Evolutionary conservation across 805 yeast genomes (phyloP).

Genomic region (Saccharomycopsis sp.): DNA sequence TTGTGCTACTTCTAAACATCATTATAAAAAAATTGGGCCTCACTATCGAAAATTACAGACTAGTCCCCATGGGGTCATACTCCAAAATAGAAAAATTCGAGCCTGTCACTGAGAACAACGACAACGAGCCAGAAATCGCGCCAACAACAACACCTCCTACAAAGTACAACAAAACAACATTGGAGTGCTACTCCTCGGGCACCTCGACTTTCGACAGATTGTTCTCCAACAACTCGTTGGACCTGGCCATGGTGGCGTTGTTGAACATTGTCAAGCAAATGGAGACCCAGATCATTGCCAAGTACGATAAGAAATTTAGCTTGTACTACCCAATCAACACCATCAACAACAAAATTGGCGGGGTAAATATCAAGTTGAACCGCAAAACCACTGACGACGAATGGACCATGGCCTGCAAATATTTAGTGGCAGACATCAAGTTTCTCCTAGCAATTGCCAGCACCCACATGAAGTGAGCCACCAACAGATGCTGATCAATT

Average conservation of each 20-base stretch:
- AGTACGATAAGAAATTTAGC: slow-evolving; percentile 33
- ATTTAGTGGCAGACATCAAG: slow-evolving; percentile 65
- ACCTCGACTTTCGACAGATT: slow-evolving; percentile 64
- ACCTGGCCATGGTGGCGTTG: slow-evolving; percentile 72
- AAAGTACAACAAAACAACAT: slow-evolving; percentile 30
- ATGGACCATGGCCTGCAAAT: slow-evolving; percentile 88
- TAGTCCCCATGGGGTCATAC: slow-evolving; percentile 78
- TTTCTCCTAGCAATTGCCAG: slow-evolving; percentile 78
- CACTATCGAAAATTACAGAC: slow-evolving; percentile 46
- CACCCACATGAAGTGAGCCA: slow-evolving; percentile 26
- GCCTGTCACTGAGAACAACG: slow-evolving; percentile 23
- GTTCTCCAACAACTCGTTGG: slow-evolving; percentile 68
- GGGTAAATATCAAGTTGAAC: slow-evolving; percentile 61
- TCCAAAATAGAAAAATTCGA: slow-evolving; percentile 61
- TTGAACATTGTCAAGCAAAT: slow-evolving; percentile 52
- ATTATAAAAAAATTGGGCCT: slow-evolving; percentile 49
- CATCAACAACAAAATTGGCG: slow-evolving; percentile 65
- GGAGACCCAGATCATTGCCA: slow-evolving; percentile 30
- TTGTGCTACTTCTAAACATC: slow-evolving; percentile 60
- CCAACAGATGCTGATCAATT: too few relatives aligned
- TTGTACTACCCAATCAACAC: slow-evolving; percentile 58
- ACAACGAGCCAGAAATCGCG: background rate
- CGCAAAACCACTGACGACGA: slow-evolving; percentile 56
- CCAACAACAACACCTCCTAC: background rate
- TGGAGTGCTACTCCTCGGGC: slow-evolving; percentile 60